phyloP scores from a whole-genome alignment of 768 basidiomycete species.

The Calocybe cyanea region DNA sequence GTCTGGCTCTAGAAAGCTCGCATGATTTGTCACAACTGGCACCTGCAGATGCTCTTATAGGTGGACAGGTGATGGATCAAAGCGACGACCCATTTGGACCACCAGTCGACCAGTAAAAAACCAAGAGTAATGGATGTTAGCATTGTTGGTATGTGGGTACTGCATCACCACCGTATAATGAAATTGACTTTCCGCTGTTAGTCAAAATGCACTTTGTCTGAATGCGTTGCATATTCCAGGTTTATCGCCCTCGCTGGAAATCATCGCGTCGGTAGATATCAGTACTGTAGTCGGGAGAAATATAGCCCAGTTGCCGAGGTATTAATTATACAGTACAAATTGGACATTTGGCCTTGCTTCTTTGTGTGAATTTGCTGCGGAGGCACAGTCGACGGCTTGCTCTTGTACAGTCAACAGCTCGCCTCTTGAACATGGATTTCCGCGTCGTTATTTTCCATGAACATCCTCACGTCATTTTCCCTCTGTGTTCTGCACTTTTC shows the following conservation, averaged over 20 bases:
- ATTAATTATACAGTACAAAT: too few species aligned
- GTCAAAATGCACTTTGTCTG: too few species aligned
- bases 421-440: slow-evolving; percentile 20
- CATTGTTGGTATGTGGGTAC: too few species aligned
- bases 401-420: not conserved
- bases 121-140: too few species aligned
- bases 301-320: too few species aligned
- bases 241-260: too few species aligned
- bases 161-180: too few species aligned
- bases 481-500: slow-evolving; percentile 18
- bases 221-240: too few species aligned
- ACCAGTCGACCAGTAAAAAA: slow-evolving; percentile 11
- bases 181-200: too few species aligned
- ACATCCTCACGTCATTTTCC: slow-evolving; percentile 25
- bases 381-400: slow-evolving; percentile 2
- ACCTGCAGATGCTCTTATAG: slow-evolving; percentile 48
- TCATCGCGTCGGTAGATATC: too few species aligned
- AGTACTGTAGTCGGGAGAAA: too few species aligned
- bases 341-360: too few species aligned
- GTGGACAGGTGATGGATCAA: slow-evolving; percentile 57
- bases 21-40: slow-evolving; percentile 59
- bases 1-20: slow-evolving; percentile 47
- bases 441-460: slow-evolving; percentile 24
- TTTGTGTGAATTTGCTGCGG: not conserved
- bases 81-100: slow-evolving; percentile 57